Conservation (phyloP, 768 basidiomycete genomes). For the Russula sp. region DNA sequence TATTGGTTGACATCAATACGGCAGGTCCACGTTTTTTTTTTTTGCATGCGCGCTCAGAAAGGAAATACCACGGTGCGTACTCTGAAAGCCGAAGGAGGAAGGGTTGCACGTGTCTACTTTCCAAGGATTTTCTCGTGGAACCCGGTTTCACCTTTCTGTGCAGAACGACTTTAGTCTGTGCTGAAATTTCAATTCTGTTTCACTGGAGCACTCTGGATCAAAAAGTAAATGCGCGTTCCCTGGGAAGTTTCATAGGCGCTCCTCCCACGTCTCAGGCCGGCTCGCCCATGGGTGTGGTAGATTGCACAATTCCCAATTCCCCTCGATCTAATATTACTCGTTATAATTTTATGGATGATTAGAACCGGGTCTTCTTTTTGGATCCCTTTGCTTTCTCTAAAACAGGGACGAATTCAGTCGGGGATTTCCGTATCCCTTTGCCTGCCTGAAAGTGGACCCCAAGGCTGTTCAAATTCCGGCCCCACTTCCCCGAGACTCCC, state of each 20-base stretch:
- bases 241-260: constrained; percentile 15
- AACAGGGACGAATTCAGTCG: neutral
- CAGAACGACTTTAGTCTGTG: neutral
- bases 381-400: neutral
- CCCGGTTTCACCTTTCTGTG: constrained; percentile 1
- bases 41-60: neutral
- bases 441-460: neutral
- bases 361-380: neutral
- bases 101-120: neutral
- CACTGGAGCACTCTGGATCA: neutral
- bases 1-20: neutral
- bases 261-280: constrained; percentile 16
- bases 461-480: neutral
- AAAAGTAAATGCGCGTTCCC: constrained; percentile 10
- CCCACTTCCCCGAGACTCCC: neutral
- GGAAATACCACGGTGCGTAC: neutral
- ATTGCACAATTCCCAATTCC: neutral
- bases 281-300: neutral
- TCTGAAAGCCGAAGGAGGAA: neutral
- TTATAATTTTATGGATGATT: constrained; percentile 1
- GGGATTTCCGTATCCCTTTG: neutral
- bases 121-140: neutral
- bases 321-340: neutral
- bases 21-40: neutral
- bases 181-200: neutral